phyloP scores from a whole-genome alignment of 2,329 filamentous ascomycete genomes.

The Phialemoniopsis sp. region DNA sequence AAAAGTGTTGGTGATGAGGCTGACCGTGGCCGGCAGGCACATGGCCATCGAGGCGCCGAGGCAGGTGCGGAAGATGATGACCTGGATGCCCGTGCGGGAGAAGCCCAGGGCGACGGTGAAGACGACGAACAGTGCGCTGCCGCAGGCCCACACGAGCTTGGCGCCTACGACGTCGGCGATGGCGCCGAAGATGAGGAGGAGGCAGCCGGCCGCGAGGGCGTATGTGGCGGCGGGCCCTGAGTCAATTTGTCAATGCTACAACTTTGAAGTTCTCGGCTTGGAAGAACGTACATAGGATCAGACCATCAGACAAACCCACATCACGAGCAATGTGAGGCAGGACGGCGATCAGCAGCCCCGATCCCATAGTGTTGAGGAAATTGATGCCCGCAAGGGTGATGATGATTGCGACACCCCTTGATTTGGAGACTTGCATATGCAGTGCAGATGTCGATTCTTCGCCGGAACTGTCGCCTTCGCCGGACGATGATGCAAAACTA shows the following conservation, averaged over 20 bases:
- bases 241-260: no score
- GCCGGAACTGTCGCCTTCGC: no score
- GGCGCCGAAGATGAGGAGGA: constrained; percentile 31
- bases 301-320: constrained; percentile 18
- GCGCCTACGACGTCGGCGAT: constrained; percentile 31
- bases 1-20: constrained; percentile 25
- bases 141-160: constrained; percentile 23
- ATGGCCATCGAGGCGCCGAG: constrained; percentile 32
- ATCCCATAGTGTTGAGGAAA: constrained; percentile 30
- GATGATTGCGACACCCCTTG: constrained; percentile 20
- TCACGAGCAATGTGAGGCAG: constrained; percentile 31
- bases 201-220: constrained; percentile 26
- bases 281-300: constrained; percentile 15
- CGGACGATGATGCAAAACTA: no score
- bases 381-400: constrained; percentile 24
- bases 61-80: constrained; percentile 31
- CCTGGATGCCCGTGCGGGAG: constrained; percentile 20
- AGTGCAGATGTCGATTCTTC: not conserved
- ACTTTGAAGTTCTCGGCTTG: no score
- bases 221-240: constrained; percentile 29
- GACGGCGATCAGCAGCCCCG: constrained; percentile 29
- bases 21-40: constrained; percentile 27
- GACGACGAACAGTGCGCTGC: constrained; percentile 21
- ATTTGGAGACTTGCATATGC: constrained; percentile 13
- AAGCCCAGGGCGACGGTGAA: constrained; percentile 26